These are phyloP conservation scores for Clarireedia paspali DNA, from an alignment of 2,329 filamentous ascomycete genomes.

Conservation along the genomic window DNA sequence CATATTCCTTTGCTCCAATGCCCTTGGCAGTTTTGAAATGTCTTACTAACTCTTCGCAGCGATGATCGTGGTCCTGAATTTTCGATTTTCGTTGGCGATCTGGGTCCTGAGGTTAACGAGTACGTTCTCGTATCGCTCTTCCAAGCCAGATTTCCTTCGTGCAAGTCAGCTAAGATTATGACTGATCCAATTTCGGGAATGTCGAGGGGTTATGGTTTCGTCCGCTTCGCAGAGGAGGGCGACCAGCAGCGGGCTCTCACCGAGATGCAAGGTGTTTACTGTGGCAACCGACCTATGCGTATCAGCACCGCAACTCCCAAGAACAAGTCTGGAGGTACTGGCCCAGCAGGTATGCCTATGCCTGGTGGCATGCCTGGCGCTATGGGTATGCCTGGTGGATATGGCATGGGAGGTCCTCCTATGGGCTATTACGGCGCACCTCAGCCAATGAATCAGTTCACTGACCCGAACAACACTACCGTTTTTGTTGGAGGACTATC, in stretches of 20 bases:
- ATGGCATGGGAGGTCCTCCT: slow-evolving; percentile 55
- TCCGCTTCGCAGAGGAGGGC: slow-evolving; percentile 89
- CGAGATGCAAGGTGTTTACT: slow-evolving; percentile 99
- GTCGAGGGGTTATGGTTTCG: slow-evolving; percentile 96
- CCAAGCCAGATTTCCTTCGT: slow-evolving; percentile 90
- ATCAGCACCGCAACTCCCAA: slow-evolving; percentile 97
- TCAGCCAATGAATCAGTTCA: slow-evolving; percentile 98
- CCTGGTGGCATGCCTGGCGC: slow-evolving; percentile 40
- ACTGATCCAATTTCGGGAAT: slow-evolving; percentile 96
- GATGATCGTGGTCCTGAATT: slow-evolving; percentile 95
- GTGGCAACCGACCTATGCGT: slow-evolving; percentile 96
- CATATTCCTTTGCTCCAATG: slow-evolving; percentile 21
- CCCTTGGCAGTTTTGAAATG: slow-evolving; percentile 1
- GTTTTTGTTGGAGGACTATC: slow-evolving; percentile 97
- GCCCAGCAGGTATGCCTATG: slow-evolving; percentile 44
- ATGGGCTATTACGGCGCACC: slow-evolving; percentile 60
- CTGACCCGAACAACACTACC: slow-evolving; percentile 98
- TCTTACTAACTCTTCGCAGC: slow-evolving; percentile 38
- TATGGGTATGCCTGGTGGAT: slow-evolving; percentile 48
- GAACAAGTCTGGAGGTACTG: slow-evolving; percentile 58
- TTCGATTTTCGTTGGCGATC: slow-evolving; percentile 95
- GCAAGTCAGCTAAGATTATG: slow-evolving; percentile 99
- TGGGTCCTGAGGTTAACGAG: slow-evolving; percentile 97
- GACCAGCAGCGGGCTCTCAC: slow-evolving; percentile 93
- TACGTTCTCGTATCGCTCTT: slow-evolving; percentile 96